Percentiles rank a stretch among this genome's conserved stretches.
phyloP scores from a whole-genome alignment of 2,329 filamentous ascomycete species.

The Verticillium nonalfalfae region DNA sequence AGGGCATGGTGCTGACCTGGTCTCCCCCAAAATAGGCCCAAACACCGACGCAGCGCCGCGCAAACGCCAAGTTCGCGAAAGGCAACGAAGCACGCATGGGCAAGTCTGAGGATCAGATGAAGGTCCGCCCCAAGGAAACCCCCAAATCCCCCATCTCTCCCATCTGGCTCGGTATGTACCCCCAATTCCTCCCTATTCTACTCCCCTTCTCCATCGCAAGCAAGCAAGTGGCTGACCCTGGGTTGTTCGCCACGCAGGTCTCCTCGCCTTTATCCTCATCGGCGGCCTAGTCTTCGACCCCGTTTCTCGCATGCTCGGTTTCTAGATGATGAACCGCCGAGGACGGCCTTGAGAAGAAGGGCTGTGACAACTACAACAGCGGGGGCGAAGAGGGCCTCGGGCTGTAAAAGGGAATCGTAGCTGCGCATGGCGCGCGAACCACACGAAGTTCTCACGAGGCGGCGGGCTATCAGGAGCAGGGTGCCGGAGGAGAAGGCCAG shows the following conservation, averaged over 20 bases:
- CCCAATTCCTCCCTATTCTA: not conserved
- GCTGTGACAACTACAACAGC: not conserved
- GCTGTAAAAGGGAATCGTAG: not conserved
- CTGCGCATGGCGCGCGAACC: not conserved
- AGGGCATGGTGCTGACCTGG: not conserved
- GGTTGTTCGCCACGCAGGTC: conserved; percentile 23
- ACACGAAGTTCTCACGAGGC: not conserved
- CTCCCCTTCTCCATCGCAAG: not conserved
- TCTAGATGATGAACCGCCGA: conserved; percentile 5
- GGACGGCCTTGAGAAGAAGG: not conserved
- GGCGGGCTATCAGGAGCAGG: not conserved
- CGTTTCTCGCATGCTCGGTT: conserved; percentile 45
- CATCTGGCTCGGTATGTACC: conserved; percentile 53
- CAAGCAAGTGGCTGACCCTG: conserved; percentile 1
- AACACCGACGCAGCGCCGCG: conserved; percentile 77
- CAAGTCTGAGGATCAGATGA: conserved; percentile 60
- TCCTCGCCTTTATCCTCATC: conserved; percentile 56
- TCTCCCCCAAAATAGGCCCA: conserved; percentile 51
- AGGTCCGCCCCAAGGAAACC: conserved; percentile 51
- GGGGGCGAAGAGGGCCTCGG: not conserved
- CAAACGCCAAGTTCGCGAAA: conserved; percentile 73
- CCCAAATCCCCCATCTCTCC: conserved; percentile 57
- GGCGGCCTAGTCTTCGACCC: conserved; percentile 54
- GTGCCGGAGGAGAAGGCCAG: not conserved
- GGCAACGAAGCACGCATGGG: conserved; percentile 68